Percentiles rank a stretch among this genome's conserved stretches.
Conservation (phyloP, 1,139 yeast species). For the Geotrichum phurueaensis region DNA sequence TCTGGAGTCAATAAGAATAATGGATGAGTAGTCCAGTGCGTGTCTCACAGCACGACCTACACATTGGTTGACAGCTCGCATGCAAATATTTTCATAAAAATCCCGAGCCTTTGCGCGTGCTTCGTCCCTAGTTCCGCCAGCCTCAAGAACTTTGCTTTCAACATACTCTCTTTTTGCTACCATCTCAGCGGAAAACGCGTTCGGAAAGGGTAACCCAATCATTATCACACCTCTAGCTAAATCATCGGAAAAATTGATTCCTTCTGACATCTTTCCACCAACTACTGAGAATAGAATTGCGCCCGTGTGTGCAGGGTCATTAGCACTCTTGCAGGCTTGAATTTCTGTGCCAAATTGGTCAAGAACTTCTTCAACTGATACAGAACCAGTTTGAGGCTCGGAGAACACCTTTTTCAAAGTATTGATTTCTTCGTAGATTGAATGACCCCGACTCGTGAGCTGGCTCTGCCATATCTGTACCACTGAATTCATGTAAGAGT, state of each 20-base stretch:
- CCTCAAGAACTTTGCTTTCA: constrained; percentile 38
- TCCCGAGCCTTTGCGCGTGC: constrained; percentile 48
- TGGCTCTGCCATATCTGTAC: constrained; percentile 47
- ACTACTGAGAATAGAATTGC: constrained; percentile 79
- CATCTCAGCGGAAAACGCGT: constrained; percentile 75
- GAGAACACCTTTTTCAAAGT: constrained; percentile 37
- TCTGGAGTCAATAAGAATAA: constrained; percentile 65
- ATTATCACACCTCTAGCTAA: constrained; percentile 82
- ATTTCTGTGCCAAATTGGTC: constrained; percentile 43
- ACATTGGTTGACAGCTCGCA: constrained; percentile 90
- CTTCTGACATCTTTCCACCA: constrained; percentile 92
- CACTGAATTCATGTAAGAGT: constrained; percentile 56
- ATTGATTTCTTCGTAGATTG: constrained; percentile 16
- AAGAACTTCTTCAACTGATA: constrained; percentile 44
- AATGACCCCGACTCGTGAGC: neutral
- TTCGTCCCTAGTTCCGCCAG: constrained; percentile 41
- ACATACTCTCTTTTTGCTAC: constrained; percentile 66
- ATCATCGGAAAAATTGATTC: constrained; percentile 83
- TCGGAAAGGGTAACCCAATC: constrained; percentile 90
- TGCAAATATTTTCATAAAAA: constrained; percentile 79
- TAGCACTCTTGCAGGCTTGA: constrained; percentile 2
- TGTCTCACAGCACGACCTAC: constrained; percentile 92
- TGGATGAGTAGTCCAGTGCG: constrained; percentile 69
- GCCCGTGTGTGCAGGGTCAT: constrained; percentile 36
- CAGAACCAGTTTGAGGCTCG: constrained; percentile 45